phyloP scores from a whole-genome alignment of 2,329 filamentous ascomycete genomes.

The Hyphodiscus sp. region DNA sequence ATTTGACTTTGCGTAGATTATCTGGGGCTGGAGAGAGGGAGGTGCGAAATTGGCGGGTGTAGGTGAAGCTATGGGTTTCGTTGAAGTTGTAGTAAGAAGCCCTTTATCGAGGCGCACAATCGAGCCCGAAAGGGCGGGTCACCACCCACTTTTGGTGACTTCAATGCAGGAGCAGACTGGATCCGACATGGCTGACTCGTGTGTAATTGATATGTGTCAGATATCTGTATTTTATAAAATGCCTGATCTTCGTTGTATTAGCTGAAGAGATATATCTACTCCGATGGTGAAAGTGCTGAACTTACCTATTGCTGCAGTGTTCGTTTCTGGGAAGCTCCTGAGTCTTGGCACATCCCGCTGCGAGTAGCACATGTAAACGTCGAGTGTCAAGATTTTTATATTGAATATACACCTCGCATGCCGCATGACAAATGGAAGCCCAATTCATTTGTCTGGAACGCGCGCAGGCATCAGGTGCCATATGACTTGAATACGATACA shows the following conservation, averaged over 20 bases:
- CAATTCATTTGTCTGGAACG: not conserved
- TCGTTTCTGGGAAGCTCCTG: not conserved
- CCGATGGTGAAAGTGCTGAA: too few relatives aligned
- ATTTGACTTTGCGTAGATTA: too few relatives aligned
- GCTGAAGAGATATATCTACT: too few relatives aligned
- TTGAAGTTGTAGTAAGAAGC: not conserved
- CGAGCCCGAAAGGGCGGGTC: not conserved
- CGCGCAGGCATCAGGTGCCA: not conserved
- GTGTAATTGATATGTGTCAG: not conserved
- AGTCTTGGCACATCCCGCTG: not conserved
- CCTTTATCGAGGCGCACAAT: not conserved
- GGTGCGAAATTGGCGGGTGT: too few relatives aligned
- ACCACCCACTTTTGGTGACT: slow-evolving; percentile 1
- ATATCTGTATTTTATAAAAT: too few relatives aligned
- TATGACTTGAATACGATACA: not conserved
- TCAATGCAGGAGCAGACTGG: not conserved
- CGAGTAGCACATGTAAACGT: too few relatives aligned
- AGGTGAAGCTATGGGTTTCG: not conserved
- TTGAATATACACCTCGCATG: not conserved
- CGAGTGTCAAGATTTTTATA: not conserved
- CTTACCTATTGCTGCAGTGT: too few relatives aligned
- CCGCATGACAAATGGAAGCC: not conserved
- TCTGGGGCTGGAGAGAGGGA: too few relatives aligned
- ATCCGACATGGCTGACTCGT: not conserved
- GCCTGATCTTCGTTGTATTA: too few relatives aligned